phyloP scores from a whole-genome alignment of 768 basidiomycete species.

The Trametes punicea region DNA sequence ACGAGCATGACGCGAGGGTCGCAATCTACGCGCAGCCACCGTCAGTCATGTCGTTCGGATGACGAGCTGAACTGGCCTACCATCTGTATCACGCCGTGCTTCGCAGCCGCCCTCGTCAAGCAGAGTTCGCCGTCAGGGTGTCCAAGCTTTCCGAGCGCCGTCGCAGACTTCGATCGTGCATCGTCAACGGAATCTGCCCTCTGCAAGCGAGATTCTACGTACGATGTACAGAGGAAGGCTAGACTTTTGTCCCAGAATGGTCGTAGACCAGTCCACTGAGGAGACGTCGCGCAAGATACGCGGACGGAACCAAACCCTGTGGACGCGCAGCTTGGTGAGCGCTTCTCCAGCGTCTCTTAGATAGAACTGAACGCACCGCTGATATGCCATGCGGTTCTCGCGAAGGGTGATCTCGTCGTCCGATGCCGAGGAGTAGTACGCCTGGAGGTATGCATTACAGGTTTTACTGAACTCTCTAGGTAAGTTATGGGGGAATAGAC shows the following conservation, averaged over 20 bases:
- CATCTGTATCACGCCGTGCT: conserved; percentile 75
- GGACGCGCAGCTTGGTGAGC: conserved; percentile 9
- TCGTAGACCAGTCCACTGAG: conserved; percentile 81
- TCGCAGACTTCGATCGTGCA: conserved; percentile 51
- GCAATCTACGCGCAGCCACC: conserved; percentile 62
- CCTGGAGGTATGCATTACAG: conserved; percentile 33
- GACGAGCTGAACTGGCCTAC: conserved; percentile 28
- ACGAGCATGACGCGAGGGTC: conserved; percentile 93
- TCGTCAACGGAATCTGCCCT: conserved; percentile 45
- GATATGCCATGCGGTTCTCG: conserved; percentile 90
- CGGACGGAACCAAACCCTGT: conserved; percentile 34
- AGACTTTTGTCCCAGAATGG: conserved; percentile 71
- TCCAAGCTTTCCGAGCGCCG: conserved; percentile 89
- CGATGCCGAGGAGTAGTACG: conserved; percentile 94
- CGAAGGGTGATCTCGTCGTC: conserved; percentile 91
- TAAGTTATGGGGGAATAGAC: not conserved
- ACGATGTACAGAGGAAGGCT: conserved; percentile 81
- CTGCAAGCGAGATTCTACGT: conserved; percentile 62
- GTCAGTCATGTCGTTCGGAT: not conserved
- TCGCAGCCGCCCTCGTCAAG: conserved; percentile 83
- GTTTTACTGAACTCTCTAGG: not conserved
- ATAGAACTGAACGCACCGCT: conserved; percentile 51
- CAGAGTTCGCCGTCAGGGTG: conserved; percentile 96
- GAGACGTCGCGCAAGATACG: conserved; percentile 71
- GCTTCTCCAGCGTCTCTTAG: not conserved